Percentiles rank a stretch among this genome's conserved stretches.
Evolutionary conservation across 768 basidiomycete genomes (phyloP).

Genomic region (Hericium erinaceus): DNA sequence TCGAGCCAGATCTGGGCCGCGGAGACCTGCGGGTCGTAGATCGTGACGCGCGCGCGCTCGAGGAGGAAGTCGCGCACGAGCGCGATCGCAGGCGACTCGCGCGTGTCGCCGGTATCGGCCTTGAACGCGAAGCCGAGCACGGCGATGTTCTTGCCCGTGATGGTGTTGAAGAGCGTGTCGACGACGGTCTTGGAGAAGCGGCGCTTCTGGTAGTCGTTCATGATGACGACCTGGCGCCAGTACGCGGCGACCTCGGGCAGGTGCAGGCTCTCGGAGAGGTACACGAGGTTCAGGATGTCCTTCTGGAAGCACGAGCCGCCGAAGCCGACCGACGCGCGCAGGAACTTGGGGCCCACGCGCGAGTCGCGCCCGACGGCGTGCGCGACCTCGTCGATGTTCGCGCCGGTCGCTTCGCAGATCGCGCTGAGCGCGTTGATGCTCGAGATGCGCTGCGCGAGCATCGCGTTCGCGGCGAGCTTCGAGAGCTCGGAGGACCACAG

Average conservation of each 20-base stretch:
- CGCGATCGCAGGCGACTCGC: slow-evolving; percentile 93
- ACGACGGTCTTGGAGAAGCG: slow-evolving; percentile 95
- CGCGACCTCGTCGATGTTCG: slow-evolving; percentile 96
- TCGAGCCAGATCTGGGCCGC: slow-evolving; percentile 84
- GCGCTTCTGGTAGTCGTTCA: slow-evolving; percentile 98
- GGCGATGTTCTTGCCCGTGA: slow-evolving; percentile 92
- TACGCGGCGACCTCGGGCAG: slow-evolving; percentile 95
- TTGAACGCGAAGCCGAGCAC: slow-evolving; percentile 99
- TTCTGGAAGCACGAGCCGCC: slow-evolving; percentile 99
- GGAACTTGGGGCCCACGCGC: slow-evolving; percentile 90
- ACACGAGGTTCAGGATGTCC: slow-evolving; percentile 98
- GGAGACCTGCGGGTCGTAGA: slow-evolving; percentile 90
- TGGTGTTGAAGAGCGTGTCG: slow-evolving; percentile 96
- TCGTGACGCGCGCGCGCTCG: slow-evolving; percentile 76
- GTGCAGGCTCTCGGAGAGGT: slow-evolving; percentile 89
- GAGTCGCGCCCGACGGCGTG: slow-evolving; percentile 89
- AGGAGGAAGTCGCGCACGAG: slow-evolving; percentile 89
- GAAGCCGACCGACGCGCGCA: slow-evolving; percentile 93
- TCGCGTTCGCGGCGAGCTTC: slow-evolving; percentile 97
- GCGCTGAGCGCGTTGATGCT: slow-evolving; percentile 97
- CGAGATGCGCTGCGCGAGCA: slow-evolving; percentile 98
- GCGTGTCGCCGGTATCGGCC: slow-evolving; percentile 98
- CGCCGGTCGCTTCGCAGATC: slow-evolving; percentile 97
- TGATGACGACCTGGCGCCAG: slow-evolving; percentile 94
- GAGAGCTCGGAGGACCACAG: slow-evolving; percentile 98